Evolutionary conservation across 1,284 basidiomycete genomes (phyloP).

Genomic region (Ceratobasidium sp.): DNA sequence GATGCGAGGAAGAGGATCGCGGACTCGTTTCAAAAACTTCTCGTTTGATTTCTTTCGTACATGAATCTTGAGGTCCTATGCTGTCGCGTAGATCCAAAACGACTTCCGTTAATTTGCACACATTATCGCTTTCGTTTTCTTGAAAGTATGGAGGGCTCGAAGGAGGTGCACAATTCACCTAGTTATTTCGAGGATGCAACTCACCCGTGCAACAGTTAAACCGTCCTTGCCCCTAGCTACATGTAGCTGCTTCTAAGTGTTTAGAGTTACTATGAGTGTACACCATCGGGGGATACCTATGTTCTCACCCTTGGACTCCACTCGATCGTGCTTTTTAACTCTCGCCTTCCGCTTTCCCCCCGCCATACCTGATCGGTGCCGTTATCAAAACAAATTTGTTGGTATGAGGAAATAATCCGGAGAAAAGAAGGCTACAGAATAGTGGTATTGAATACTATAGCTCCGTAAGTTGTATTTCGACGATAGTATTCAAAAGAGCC

Average conservation of each 20-base stretch:
- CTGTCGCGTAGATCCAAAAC: no score
- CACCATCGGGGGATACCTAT: not conserved
- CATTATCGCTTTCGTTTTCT: no score
- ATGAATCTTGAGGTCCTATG: no score
- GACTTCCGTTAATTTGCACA: no score
- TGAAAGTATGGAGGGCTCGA: no score
- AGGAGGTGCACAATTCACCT: no score
- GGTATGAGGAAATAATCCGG: not conserved
- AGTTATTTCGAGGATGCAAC: no score
- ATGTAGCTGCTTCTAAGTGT: no score
- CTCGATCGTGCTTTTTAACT: not conserved
- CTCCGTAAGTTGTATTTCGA: not conserved
- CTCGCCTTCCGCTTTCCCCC: not conserved
- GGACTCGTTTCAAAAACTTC: not conserved
- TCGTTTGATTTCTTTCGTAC: not conserved
- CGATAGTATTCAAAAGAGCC: no score
- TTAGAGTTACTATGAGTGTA: not conserved
- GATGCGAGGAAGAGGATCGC: not conserved
- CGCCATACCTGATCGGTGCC: conserved; percentile 2
- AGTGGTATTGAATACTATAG: not conserved
- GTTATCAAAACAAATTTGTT: not conserved
- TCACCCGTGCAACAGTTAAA: no score
- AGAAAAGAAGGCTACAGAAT: not conserved
- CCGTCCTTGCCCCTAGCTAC: no score
- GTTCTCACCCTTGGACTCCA: not conserved